A percentile compares a stretch with the other conserved stretches of the same genome.
These are phyloP conservation scores for Solanum pennellii DNA, from an alignment of 257 asterid genomes.

Conservation along the genomic window DNA sequence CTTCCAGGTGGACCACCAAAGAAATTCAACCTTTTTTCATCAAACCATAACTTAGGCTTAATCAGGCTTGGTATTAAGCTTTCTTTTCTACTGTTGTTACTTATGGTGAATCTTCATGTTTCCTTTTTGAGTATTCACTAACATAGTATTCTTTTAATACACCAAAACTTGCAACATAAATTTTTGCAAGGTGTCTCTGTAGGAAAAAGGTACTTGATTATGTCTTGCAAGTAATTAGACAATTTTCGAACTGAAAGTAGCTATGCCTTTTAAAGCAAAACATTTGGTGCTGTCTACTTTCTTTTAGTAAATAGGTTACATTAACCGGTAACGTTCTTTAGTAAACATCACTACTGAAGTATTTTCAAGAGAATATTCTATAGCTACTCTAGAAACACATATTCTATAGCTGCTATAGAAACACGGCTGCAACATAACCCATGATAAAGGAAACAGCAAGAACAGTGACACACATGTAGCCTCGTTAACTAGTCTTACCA, in stretches of 20 bases:
- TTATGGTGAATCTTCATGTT: neutral
- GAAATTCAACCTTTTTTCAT: neutral
- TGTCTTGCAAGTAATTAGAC: neutral
- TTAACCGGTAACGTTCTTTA: neutral
- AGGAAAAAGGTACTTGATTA: neutral
- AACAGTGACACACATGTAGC: neutral
- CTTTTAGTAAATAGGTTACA: neutral
- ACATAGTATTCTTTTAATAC: neutral
- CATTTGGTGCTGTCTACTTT: neutral
- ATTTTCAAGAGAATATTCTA: neutral
- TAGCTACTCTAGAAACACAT: neutral
- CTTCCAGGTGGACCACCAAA: neutral
- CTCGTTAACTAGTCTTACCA: conserved; percentile 37
- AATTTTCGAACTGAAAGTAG: neutral
- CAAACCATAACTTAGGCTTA: neutral
- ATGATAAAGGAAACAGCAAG: neutral
- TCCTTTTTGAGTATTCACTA: neutral
- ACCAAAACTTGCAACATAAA: neutral
- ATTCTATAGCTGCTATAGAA: neutral
- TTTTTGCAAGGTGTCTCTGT: neutral
- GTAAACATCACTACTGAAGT: neutral
- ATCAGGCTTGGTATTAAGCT: neutral
- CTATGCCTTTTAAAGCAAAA: neutral
- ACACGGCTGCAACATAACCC: neutral
- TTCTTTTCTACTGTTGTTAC: neutral